Evolutionary conservation across 257 asterid species (phyloP), one percentile per base, ranked within the genome.

Genomic region (Primulina eburnea): DNA sequence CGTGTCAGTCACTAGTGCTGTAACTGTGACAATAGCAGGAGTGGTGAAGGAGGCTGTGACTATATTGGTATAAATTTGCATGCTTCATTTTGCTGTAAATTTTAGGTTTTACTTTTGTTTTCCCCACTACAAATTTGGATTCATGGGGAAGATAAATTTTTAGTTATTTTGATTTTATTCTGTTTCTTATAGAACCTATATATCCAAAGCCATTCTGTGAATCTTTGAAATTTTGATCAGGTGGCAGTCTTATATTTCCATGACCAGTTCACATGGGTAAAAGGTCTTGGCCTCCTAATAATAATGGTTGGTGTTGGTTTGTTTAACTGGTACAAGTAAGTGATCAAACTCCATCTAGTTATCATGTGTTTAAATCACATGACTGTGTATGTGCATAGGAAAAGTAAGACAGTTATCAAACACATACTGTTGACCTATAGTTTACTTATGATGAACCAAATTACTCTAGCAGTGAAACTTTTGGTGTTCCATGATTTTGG

Each of bases 281-380:
- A 94, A 79, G 99, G 97, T 34, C 75, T 70, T 40, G 99, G 99
- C 71, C 97, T 94, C 68, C 57, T 75, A 61, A 91, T 83, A 2
- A 94, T 94, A 65, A 85, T 94, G 92, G 33, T 80, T 64, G 99
- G 99, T 63, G 99, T 94, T 84, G 76, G 97, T 74, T 84, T 94
- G 70, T 94, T 94, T 72, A 94, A 94, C 79, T 91, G 90, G 99
- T 94, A 91, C 97, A 94, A 94, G 99, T 94, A 88, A 89, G 99
- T 94, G 50, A 73, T 70, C 70, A 32, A 62, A n/a, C 76, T 70
- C 56, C 77, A 20, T 62, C 21, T 50, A 50, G 20, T 0, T 17
- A 50, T 1, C 16, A 16, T 17, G 21, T 50, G 20, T 50, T 50
- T 50, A 50, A 50, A 50, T 50, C 18, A 1, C 8, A 4, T 8